Conservation (phyloP, 2,329 filamentous ascomycete genomes). For the Cladobotryum protrusum region DNA sequence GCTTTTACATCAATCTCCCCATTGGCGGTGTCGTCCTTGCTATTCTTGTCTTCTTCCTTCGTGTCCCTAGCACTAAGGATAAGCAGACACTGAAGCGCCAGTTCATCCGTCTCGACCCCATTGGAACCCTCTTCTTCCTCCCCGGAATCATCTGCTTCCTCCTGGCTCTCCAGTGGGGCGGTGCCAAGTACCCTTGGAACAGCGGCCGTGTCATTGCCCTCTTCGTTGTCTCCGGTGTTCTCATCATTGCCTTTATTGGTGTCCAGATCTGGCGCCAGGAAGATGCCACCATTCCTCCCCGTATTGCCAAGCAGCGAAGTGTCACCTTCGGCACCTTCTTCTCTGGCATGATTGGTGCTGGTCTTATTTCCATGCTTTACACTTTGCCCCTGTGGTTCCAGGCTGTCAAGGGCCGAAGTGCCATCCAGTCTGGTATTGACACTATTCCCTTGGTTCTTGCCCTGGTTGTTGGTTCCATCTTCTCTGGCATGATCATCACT, state of each 20-base stretch:
- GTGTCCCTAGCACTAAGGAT: neutral
- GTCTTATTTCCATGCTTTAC: conserved; percentile 23
- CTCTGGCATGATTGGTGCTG: neutral
- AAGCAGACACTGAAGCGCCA: neutral
- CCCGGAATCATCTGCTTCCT: conserved; percentile 35
- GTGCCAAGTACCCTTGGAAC: conserved; percentile 20
- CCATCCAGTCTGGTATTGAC: conserved; percentile 23
- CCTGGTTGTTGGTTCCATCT: conserved; percentile 20
- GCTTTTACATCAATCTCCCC: conserved; percentile 12
- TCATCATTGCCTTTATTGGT: conserved; percentile 24
- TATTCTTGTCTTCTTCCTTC: neutral
- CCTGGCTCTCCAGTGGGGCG: conserved; percentile 40
- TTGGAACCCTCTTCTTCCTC: conserved; percentile 17
- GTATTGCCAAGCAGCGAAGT: conserved; percentile 29
- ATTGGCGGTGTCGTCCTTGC: neutral
- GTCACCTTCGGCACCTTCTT: neutral
- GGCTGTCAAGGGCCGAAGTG: conserved; percentile 33
- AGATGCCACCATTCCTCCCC: conserved; percentile 33
- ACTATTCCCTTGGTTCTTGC: conserved; percentile 23
- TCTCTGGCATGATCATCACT: conserved; percentile 22
- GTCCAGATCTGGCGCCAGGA: conserved; percentile 29
- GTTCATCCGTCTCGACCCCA: conserved; percentile 5
- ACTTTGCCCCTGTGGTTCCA: conserved; percentile 48
- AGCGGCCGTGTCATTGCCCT: conserved; percentile 28
- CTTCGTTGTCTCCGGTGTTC: conserved; percentile 27